phyloP scores from a whole-genome alignment of 2,329 filamentous ascomycete species.

The Ceratocystiopsis sp. region DNA sequence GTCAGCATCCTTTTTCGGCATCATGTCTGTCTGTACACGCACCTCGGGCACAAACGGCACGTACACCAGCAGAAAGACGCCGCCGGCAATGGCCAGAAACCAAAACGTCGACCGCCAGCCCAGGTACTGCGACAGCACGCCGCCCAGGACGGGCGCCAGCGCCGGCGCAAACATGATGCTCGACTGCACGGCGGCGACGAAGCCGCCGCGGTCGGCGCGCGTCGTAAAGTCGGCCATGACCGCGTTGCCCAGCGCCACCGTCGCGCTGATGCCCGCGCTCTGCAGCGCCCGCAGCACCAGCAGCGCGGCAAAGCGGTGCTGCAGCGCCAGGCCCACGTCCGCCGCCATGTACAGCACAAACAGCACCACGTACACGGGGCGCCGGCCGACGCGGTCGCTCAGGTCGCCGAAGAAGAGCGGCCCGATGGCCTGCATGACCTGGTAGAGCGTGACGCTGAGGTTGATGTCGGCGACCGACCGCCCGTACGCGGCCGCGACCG shows the following conservation, averaged over 20 bases:
- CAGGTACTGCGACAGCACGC: constrained; percentile 30
- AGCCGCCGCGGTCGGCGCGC: constrained; percentile 35
- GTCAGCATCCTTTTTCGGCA: neutral
- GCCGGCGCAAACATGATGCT: constrained; percentile 24
- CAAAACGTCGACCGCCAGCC: constrained; percentile 40
- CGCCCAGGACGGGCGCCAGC: constrained; percentile 33
- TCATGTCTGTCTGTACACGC: neutral
- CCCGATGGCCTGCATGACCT: constrained; percentile 34
- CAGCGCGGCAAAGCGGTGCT: constrained; percentile 25
- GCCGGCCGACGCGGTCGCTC: constrained; percentile 28
- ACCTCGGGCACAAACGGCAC: constrained; percentile 11
- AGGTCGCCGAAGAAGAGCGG: constrained; percentile 33
- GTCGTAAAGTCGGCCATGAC: constrained; percentile 33
- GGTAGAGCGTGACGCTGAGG: constrained; percentile 24
- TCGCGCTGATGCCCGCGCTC: constrained; percentile 34
- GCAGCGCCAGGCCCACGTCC: constrained; percentile 27
- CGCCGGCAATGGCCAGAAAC: constrained; percentile 30
- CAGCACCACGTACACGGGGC: constrained; percentile 28
- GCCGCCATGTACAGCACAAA: constrained; percentile 29
- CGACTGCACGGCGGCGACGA: constrained; percentile 29
- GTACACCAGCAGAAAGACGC: constrained; percentile 18
- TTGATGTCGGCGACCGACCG: constrained; percentile 20
- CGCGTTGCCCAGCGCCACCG: constrained; percentile 32
- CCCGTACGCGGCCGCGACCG: constrained; percentile 21
- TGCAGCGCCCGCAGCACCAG: constrained; percentile 32